Evolutionary conservation across 768 basidiomycete genomes (phyloP), one percentile per base, ranked within the genome.

Genomic region (Wakefieldia striispora): DNA sequence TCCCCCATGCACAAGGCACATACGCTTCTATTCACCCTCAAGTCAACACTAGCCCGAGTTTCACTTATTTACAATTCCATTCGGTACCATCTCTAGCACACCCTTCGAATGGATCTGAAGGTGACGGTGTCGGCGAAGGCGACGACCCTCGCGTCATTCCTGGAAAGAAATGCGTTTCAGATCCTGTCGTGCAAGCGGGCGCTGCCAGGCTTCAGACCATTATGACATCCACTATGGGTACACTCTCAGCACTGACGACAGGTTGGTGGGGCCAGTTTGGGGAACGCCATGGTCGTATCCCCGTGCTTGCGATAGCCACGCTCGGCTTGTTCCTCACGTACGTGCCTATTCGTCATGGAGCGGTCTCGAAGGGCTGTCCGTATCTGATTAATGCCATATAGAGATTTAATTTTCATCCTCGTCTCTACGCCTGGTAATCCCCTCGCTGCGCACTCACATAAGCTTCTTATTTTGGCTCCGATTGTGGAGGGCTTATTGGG

Each of bases 221-320:
- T 43, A 82, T 95, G 67, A 84, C 84, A 2, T 83, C 88, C 11
- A 77, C 77, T 9, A 87, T 88, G 83, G 91, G 89, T 44, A 63
- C 81, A 7, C 74, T 97, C 35, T 87, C 88, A 44, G 89, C 90
- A 1, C 70, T 91, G 40, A 89, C 88, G 4, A 91, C 91, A 0
- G 90, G 88, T 0, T 88, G 85, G 71, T 97, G 93, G 93, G 89
- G 89, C 44, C 78, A 82, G 42, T 79, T 84, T 36, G 85, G 88
- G 10, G 92, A 95, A 64, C 69, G 75, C 9, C 71, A 83, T 54
- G 93, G 93, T 10, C 78, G 93, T 31, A 92, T 85, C 41, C 78
- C 77, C 21, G 80, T 95, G 38, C 79, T 95, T 49, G 78, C 80
- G 2, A 65, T 82, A 14, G 78, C 85, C 33, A 74, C 86, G 6